These are phyloP conservation scores for Trichoderma asperelloides DNA, from an alignment of 495 filamentous ascomycete genomes.

Conservation along the genomic window DNA sequence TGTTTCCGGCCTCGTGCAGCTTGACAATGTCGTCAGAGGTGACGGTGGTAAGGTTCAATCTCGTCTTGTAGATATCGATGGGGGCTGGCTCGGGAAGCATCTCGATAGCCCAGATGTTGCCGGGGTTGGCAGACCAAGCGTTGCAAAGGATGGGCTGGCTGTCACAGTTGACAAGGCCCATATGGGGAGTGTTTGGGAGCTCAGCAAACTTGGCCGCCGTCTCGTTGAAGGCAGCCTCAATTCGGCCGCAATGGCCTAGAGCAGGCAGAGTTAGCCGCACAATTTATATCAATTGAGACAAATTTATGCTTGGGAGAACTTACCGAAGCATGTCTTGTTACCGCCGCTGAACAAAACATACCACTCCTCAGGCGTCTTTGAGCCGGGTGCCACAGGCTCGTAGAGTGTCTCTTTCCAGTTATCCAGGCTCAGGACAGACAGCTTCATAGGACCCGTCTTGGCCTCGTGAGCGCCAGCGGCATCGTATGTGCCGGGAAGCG, in stretches of 20 bases:
- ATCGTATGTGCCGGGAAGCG: constrained; percentile 56
- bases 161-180: constrained; percentile 74
- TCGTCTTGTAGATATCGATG: constrained; percentile 51
- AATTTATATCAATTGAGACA: not conserved
- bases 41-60: constrained; percentile 57
- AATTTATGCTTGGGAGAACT: constrained; percentile 15
- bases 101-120: constrained; percentile 63
- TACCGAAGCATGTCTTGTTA: constrained; percentile 80
- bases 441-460: constrained; percentile 30
- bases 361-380: constrained; percentile 62
- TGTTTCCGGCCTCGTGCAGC: constrained; percentile 51
- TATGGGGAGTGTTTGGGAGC: constrained; percentile 56
- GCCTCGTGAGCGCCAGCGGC: constrained; percentile 40
- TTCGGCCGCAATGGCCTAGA: constrained; percentile 35
- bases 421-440: constrained; percentile 54
- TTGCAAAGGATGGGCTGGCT: constrained; percentile 71
- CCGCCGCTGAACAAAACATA: constrained; percentile 72
- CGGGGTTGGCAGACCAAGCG: constrained; percentile 63
- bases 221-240: constrained; percentile 47
- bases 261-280: constrained; percentile 10
- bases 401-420: constrained; percentile 66
- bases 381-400: constrained; percentile 46
- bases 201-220: constrained; percentile 58
- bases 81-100: constrained; percentile 45
- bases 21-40: constrained; percentile 53